Evolutionary conservation across 495 filamentous ascomycete species (phyloP), one percentile per base, ranked within the genome.

Genomic region (Trichocladium uniseriatum): DNA sequence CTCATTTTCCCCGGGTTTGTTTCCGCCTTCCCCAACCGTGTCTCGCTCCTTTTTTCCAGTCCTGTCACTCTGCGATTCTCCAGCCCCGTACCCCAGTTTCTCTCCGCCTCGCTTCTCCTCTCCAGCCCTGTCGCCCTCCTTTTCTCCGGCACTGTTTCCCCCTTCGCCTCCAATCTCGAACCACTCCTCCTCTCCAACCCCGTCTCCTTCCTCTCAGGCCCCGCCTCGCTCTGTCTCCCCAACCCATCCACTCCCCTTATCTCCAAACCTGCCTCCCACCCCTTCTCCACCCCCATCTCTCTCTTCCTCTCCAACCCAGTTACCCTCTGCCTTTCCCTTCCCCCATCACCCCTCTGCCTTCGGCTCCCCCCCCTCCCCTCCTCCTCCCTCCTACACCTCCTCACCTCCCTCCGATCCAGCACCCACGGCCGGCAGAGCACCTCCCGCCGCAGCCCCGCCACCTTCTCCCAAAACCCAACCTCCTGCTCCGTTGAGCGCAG

Each of bases 381-480:
- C 40, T 70, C 72, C 57, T 79, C 77, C 39, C 56, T 67, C 37
- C 70, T 69, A 47, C 84, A 76, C 49, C 59, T 61, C 48, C 71
- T 69, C 8, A 84, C 59, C 53, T 87, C 74, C 45, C 66, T 70
- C 5, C 63, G 65, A 5, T 64, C 66, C 19, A 94, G 44, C 10
- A 73, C 54, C 89, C 89, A 95, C 6, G 87, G 86, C 45, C 66
- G 67, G 9, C 68, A 67, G 22, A 97, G 73, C 6, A 88, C 72
- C 8, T 85, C 74, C 13, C 63, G 67, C 20, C 79, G 72, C 55
- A 87, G 91, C 46, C 70, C 66, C 6, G 69, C 59, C 11, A 79
- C 75, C 64, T 86, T 80, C 20, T 78, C 74, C 80, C 89, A 84
- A n/a, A 87, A 89, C 13, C 63, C 59, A 22, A 86, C 82, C 61